These are phyloP conservation scores for Firmiana major DNA, from an alignment of 345 rosid species.

Conservation along the genomic window DNA sequence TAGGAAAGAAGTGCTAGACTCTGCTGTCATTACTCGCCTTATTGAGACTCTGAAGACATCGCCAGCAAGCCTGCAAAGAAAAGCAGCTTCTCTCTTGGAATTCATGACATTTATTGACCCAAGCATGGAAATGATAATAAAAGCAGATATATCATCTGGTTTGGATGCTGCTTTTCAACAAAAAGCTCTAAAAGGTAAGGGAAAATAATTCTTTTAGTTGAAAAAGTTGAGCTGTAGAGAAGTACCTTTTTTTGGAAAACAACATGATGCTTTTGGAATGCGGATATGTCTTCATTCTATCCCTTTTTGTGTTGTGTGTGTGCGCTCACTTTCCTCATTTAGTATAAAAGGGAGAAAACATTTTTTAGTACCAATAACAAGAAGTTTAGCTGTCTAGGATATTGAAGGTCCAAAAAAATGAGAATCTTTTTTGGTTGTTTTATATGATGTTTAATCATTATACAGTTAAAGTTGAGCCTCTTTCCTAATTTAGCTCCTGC, in stretches of 20 bases:
- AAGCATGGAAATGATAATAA: constrained; percentile 39
- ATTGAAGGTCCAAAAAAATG: not conserved
- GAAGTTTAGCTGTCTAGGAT: not conserved
- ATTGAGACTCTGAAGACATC: constrained; percentile 57
- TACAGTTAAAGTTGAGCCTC: not conserved
- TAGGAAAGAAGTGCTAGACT: constrained; percentile 50
- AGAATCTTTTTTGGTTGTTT: not conserved
- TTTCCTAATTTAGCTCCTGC: not conserved
- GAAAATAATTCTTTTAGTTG: not conserved
- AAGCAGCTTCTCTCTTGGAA: constrained; percentile 69
- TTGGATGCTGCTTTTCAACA: constrained; percentile 58
- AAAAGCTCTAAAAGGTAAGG: constrained; percentile 51
- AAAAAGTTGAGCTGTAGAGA: not conserved
- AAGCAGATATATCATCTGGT: constrained; percentile 51
- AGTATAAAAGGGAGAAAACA: not conserved
- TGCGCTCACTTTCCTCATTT: not conserved
- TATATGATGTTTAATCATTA: not conserved
- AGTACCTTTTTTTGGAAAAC: not conserved
- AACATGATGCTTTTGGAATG: not conserved
- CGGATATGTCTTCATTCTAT: not conserved
- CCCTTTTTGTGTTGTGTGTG: not conserved
- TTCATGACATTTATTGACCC: constrained; percentile 41
- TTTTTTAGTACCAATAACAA: not conserved
- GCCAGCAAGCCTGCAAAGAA: constrained; percentile 55
- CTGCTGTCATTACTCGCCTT: constrained; percentile 49